Evolutionary conservation across 164 flowering plant genomes (phyloP), one percentile per base, ranked within the genome.

Genomic region (Liquidambar formosana): DNA sequence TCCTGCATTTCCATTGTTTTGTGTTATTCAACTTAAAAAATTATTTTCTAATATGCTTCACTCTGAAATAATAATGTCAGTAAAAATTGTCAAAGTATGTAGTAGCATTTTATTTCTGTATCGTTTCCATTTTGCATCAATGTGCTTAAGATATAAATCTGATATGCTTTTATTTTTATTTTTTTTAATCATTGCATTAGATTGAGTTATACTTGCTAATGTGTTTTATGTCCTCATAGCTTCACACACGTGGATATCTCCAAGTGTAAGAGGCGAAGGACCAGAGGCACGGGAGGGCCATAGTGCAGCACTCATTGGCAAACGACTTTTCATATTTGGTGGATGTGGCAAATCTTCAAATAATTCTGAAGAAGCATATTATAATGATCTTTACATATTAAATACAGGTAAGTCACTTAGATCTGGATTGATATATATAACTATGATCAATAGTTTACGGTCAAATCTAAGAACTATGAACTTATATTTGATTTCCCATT

Each of bases 281-380:
- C 99, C 99, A 53, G 92, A 84, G 52, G 85, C 99, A 71, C 81
- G 99, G 61, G 98, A 95, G 79, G 99, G 97, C 44, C 99, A 95
- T 76, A 86, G 88, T 78, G 97, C 99, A 10, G 87, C 94, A 28
- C 85, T 89, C 65, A 73, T 93, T 76, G 99, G 94, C 22, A 89
- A 86, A 76, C 77, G 86, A 21, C 85, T 95, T 16, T 93, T 88
- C 77, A 83, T 95, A 73, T 95, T 93, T 86, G 99, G 99, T 67
- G 99, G 99, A 27, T 87, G 94, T 69, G 96, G 99, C 57, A 95
- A 93, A 77, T 87, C 93, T 65, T 57, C 76, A 10, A 74, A 79
- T 67, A 72, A 65, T 59, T 77, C 83, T 61, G 76, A 78, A 26
- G 97, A 93, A 78, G 80, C 85, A 33, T 91, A 88, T 74, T 95